A percentile compares a stretch with the other conserved stretches of the same genome.
These are phyloP conservation scores for Flaveria trinervia DNA, from an alignment of 129 eudicot species.

Conservation along the genomic window DNA sequence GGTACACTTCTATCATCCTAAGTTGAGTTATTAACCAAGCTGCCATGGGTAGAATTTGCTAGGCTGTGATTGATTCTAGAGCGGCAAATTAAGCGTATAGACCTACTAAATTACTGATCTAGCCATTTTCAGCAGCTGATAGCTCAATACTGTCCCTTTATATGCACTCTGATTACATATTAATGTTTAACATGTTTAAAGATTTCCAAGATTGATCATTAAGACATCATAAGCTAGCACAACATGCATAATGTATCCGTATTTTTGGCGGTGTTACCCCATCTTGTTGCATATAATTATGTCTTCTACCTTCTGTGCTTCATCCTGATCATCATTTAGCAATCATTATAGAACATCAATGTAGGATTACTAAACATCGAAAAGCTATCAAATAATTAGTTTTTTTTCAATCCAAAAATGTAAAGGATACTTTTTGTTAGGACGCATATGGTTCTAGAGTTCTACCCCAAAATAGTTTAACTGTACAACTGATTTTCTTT, in stretches of 20 bases:
- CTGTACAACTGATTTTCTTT: neutral
- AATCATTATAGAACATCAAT: neutral
- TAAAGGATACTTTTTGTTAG: neutral
- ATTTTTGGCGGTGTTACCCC: too few species aligned
- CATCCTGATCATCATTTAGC: neutral
- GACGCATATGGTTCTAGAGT: too few species aligned
- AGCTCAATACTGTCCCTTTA: neutral
- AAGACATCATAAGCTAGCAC: slow-evolving; percentile 19
- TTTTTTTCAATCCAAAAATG: neutral
- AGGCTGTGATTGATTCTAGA: neutral
- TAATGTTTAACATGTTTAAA: neutral
- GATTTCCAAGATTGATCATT: neutral
- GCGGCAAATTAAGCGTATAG: neutral
- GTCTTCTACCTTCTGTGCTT: slow-evolving; percentile 1
- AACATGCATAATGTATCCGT: neutral
- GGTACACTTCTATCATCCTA: neutral
- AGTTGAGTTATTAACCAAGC: too few species aligned
- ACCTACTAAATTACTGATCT: neutral
- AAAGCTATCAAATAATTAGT: neutral
- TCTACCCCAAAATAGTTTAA: neutral
- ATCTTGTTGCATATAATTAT: neutral
- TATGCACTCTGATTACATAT: too few species aligned
- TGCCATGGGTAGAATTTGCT: slow-evolving; percentile 4
- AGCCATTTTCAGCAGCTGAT: neutral
- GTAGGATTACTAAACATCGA: neutral